phyloP scores from a whole-genome alignment of 495 filamentous ascomycete genomes.

The Podospora australis region DNA sequence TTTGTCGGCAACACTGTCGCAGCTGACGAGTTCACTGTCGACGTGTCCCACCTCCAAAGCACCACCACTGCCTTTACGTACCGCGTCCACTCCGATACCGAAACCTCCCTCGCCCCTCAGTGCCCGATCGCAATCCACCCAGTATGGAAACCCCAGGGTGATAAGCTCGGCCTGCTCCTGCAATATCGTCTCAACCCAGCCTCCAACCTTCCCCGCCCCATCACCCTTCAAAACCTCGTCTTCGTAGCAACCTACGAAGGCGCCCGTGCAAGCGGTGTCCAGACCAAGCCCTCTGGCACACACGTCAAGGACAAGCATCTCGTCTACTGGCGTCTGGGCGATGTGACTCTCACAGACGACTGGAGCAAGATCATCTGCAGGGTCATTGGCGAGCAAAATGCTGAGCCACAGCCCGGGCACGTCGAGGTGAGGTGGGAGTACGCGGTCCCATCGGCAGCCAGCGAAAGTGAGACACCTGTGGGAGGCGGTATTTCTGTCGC shows the following conservation, averaged over 20 bases:
- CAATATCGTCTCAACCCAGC: slow-evolving; percentile 80
- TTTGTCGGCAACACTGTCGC: slow-evolving; percentile 66
- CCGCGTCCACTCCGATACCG: slow-evolving; percentile 72
- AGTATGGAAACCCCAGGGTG: slow-evolving; percentile 74
- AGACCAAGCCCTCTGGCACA: slow-evolving; percentile 66
- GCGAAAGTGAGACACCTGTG: slow-evolving; percentile 40
- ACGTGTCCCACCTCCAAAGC: slow-evolving; percentile 61
- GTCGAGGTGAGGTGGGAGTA: slow-evolving; percentile 81
- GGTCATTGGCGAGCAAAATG: slow-evolving; percentile 65
- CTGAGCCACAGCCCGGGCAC: slow-evolving; percentile 64
- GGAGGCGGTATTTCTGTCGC: slow-evolving; percentile 60
- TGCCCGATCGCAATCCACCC: slow-evolving; percentile 72
- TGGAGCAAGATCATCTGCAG: slow-evolving; percentile 70
- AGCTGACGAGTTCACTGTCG: slow-evolving; percentile 75
- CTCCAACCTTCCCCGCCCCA: slow-evolving; percentile 44
- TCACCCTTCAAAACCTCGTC: slow-evolving; percentile 74
- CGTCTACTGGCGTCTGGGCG: slow-evolving; percentile 84
- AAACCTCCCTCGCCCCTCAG: slow-evolving; percentile 50
- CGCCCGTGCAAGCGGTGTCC: slow-evolving; percentile 53
- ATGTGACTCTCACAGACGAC: slow-evolving; percentile 57
- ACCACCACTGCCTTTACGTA: slow-evolving; percentile 90
- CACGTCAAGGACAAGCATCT: slow-evolving; percentile 85
- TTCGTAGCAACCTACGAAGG: slow-evolving; percentile 75
- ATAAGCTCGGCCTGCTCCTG: slow-evolving; percentile 75
- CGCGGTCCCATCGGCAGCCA: too few species aligned